phyloP scores from a whole-genome alignment of 2,329 filamentous ascomycete species.

The Gliomastix tumulicola region DNA sequence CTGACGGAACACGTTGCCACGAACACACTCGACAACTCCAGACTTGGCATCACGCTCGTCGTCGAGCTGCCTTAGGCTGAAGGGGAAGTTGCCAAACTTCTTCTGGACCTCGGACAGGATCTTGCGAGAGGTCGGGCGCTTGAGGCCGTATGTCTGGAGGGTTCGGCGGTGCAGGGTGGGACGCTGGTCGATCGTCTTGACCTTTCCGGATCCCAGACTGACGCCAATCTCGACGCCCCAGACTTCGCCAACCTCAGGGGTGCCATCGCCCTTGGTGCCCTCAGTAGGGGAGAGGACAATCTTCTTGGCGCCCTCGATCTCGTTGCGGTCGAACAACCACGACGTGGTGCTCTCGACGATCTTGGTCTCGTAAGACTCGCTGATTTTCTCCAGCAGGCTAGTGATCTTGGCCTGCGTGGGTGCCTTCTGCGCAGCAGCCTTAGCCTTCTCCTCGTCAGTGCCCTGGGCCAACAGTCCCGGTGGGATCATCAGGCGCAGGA shows the following conservation, averaged over 20 bases:
- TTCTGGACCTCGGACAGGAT: conserved; percentile 91
- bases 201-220: conserved; percentile 85
- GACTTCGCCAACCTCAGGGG: conserved; percentile 83
- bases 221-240: conserved; percentile 98
- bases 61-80: conserved; percentile 93
- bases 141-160: conserved; percentile 83
- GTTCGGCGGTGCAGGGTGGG: conserved; percentile 91
- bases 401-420: conserved; percentile 84
- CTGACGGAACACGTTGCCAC: conserved; percentile 84
- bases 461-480: conserved; percentile 78
- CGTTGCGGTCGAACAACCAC: conserved; percentile 93
- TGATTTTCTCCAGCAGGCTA: conserved; percentile 81
- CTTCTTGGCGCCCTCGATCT: conserved; percentile 97
- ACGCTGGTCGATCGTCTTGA: conserved; percentile 84
- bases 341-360: conserved; percentile 97
- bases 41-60: conserved; percentile 95
- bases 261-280: conserved; percentile 83
- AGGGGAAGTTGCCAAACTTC: conserved; percentile 97
- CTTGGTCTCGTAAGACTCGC: conserved; percentile 83
- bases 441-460: conserved; percentile 92
- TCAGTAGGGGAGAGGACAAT: conserved; percentile 86
- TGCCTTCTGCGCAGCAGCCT: conserved; percentile 75
- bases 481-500: conserved; percentile 84
- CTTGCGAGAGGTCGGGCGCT: conserved; percentile 88
- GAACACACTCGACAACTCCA: conserved; percentile 92